These are phyloP conservation scores for Uncinocarpus reesii DNA, from an alignment of 2,329 filamentous ascomycete genomes.

Conservation along the genomic window DNA sequence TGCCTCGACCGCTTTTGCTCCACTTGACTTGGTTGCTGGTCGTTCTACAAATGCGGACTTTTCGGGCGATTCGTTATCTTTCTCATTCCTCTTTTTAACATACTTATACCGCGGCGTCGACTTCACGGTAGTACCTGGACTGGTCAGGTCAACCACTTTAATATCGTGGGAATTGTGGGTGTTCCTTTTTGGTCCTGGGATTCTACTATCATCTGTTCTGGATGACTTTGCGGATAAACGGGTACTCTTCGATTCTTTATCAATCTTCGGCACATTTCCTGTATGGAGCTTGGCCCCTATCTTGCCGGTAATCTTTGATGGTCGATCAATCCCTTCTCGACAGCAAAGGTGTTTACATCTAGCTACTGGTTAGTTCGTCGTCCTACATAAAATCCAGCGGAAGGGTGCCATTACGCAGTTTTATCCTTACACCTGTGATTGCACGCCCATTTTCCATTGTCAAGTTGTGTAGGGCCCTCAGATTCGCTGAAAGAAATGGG, in stretches of 20 bases:
- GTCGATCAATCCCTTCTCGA: constrained; percentile 58
- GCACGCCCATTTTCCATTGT: constrained; percentile 64
- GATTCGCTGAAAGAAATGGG: constrained; percentile 8
- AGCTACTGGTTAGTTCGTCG: constrained; percentile 26
- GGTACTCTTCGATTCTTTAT: background rate
- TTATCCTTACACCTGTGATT: constrained; percentile 60
- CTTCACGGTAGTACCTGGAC: background rate
- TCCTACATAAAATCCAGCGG: constrained; percentile 23
- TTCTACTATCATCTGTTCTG: constrained; percentile 17
- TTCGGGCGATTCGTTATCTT: background rate
- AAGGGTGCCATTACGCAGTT: constrained; percentile 26
- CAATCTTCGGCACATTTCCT: background rate
- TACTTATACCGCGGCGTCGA: constrained; percentile 4
- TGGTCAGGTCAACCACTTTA: constrained; percentile 17
- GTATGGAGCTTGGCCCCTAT: constrained; percentile 12
- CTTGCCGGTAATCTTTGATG: constrained; percentile 37
- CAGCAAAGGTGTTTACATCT: constrained; percentile 66
- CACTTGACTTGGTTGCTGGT: background rate
- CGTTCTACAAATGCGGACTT: background rate
- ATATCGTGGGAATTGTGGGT: constrained; percentile 11
- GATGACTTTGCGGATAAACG: constrained; percentile 20
- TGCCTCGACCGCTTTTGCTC: background rate
- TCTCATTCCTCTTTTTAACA: constrained; percentile 5
- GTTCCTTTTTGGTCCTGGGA: constrained; percentile 13
- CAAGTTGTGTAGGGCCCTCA: constrained; percentile 43